These are phyloP conservation scores for Marasmius tenuissimus DNA, from an alignment of 1,284 basidiomycete species.

Conservation along the genomic window DNA sequence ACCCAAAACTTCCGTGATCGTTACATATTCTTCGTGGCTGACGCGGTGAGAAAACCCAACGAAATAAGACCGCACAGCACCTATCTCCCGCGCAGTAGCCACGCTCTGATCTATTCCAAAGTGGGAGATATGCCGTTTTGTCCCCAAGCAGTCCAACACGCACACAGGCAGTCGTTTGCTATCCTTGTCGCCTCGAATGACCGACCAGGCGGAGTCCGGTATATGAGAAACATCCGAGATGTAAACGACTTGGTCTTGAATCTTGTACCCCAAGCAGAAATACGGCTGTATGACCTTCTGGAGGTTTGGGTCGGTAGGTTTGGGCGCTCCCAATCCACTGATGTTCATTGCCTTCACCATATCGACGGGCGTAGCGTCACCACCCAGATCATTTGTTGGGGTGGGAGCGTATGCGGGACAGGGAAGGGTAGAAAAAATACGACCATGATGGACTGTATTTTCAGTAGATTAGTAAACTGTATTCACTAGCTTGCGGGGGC, in stretches of 20 bases:
- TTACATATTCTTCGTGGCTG: conserved; percentile 66
- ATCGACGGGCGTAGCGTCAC: conserved; percentile 9
- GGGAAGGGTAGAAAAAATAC: conserved; percentile 46
- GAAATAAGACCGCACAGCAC: conserved; percentile 62
- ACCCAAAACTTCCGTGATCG: conserved; percentile 52
- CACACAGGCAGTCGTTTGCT: conserved; percentile 47
- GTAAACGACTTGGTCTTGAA: conserved; percentile 64
- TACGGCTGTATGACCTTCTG: conserved; percentile 55
- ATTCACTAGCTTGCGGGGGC: background rate
- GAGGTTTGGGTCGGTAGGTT: conserved; percentile 14
- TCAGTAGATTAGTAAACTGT: background rate
- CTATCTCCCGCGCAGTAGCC: conserved; percentile 49
- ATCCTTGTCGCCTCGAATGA: conserved; percentile 38
- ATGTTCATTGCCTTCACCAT: background rate
- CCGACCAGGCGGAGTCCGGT: conserved; percentile 64
- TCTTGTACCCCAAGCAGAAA: conserved; percentile 72
- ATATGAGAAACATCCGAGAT: conserved; percentile 77
- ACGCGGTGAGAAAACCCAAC: conserved; percentile 73
- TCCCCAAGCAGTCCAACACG: conserved; percentile 71
- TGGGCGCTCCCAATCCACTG: conserved; percentile 8
- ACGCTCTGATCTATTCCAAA: conserved; percentile 66
- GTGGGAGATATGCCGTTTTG: conserved; percentile 67
- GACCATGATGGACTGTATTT: conserved; percentile 62
- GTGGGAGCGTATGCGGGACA: conserved; percentile 41
- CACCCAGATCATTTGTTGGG: conserved; percentile 33